A percentile compares a stretch with the other conserved stretches of the same genome.
These are phyloP conservation scores for Xylariaceae sp. DNA, from an alignment of 2,329 filamentous ascomycete genomes.

Conservation along the genomic window DNA sequence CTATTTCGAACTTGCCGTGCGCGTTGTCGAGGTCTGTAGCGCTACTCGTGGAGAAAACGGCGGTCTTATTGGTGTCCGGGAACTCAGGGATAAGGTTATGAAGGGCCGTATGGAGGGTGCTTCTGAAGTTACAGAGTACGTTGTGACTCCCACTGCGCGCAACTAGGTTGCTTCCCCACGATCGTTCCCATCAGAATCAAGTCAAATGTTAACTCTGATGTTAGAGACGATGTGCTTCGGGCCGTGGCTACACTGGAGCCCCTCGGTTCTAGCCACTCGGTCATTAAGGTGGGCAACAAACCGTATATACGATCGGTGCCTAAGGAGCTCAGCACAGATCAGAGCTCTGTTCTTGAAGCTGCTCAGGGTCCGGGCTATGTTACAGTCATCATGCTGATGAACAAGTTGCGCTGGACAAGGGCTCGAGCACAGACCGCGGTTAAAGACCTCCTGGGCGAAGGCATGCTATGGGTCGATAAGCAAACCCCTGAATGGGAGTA, in stretches of 20 bases:
- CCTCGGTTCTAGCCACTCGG: constrained; percentile 80
- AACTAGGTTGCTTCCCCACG: neutral
- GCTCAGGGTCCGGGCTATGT: constrained; percentile 88
- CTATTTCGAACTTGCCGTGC: constrained; percentile 95
- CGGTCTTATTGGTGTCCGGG: constrained; percentile 78
- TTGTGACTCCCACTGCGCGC: constrained; percentile 4
- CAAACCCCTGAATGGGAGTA: constrained; percentile 87
- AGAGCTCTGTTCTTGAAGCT: constrained; percentile 86
- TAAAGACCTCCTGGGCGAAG: constrained; percentile 82
- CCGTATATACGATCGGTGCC: constrained; percentile 89
- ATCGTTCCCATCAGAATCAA: neutral
- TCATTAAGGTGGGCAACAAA: constrained; percentile 77
- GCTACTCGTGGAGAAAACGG: constrained; percentile 87
- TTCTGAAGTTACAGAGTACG: constrained; percentile 73
- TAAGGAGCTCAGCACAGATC: constrained; percentile 91
- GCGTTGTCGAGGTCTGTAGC: constrained; percentile 88
- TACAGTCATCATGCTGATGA: constrained; percentile 79
- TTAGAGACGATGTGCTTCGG: constrained; percentile 79
- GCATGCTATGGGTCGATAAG: constrained; percentile 89
- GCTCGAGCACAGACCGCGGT: constrained; percentile 84
- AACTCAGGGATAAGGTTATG: constrained; percentile 72
- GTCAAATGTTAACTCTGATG: constrained; percentile 4
- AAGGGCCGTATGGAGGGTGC: constrained; percentile 70
- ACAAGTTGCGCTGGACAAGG: constrained; percentile 81
- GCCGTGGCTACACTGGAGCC: constrained; percentile 85